Evolutionary conservation across 345 rosid genomes (phyloP).

Genomic region (Bruguiera gymnorhiza): DNA sequence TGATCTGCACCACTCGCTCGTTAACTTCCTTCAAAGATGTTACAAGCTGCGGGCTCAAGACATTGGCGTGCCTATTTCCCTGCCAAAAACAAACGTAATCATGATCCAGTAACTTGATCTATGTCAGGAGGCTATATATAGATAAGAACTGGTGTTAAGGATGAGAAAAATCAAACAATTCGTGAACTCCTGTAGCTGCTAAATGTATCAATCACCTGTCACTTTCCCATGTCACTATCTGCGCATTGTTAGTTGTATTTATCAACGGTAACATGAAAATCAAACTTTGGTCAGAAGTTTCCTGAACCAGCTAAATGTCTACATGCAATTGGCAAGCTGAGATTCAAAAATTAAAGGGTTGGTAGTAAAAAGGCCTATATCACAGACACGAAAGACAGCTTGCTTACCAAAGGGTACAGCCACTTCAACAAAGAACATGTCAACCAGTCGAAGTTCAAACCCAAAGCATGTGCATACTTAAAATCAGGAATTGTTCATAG

Average conservation of each 20-base stretch:
- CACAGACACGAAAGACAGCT: not conserved
- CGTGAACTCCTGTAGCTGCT: not conserved
- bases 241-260: not conserved
- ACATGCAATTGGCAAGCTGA: not conserved
- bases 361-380: not conserved
- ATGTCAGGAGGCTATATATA: not conserved
- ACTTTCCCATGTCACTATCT: not conserved
- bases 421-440: not conserved
- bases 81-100: conserved; percentile 15
- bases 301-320: not conserved
- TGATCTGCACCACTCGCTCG: conserved; percentile 79
- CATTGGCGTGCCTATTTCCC: conserved; percentile 65
- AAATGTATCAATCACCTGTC: not conserved
- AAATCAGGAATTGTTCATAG: not conserved
- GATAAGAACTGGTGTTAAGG: too few relatives aligned
- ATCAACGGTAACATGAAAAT: not conserved
- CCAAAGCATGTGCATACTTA: not conserved
- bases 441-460: too few relatives aligned
- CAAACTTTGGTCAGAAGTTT: not conserved
- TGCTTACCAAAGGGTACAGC: not conserved
- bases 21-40: conserved; percentile 65
- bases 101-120: not conserved
- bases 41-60: conserved; percentile 66
- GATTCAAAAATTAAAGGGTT: not conserved
- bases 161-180: not conserved